Conservation (phyloP, 257 asterid species). For the Scutellaria galericulata region DNA sequence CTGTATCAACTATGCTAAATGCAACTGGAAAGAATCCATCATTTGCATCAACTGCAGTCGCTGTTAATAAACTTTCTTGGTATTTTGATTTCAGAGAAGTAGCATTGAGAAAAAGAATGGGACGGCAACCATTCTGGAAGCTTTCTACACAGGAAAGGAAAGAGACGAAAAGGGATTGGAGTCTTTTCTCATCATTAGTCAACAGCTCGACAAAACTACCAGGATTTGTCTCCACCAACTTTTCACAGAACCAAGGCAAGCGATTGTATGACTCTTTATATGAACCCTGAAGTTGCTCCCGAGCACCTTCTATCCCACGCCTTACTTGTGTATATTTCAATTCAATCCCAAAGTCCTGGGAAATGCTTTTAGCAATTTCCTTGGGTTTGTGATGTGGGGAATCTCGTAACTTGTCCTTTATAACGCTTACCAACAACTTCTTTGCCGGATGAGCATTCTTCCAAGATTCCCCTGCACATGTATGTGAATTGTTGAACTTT, state of each 20-base stretch:
- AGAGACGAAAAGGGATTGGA: conserved; percentile 65
- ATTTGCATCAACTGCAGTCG: conserved; percentile 83
- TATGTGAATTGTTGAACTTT: conserved; percentile 68
- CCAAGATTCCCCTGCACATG: conserved; percentile 84
- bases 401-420: conserved; percentile 74
- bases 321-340: conserved; percentile 72
- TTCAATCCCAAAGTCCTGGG: conserved; percentile 75
- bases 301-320: conserved; percentile 82
- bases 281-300: conserved; percentile 85
- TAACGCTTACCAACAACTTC: conserved; percentile 79
- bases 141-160: conserved; percentile 65
- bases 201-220: conserved; percentile 66
- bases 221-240: conserved; percentile 68
- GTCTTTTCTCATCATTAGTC: conserved; percentile 62
- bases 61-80: conserved; percentile 72
- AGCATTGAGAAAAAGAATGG: conserved; percentile 81
- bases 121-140: conserved; percentile 72
- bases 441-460: conserved; percentile 80
- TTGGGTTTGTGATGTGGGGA: conserved; percentile 81
- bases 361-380: conserved; percentile 79
- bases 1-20: conserved; percentile 72
- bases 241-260: conserved; percentile 72
- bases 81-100: conserved; percentile 71
- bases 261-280: conserved; percentile 74
- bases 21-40: conserved; percentile 87